A percentile compares a stretch with the other conserved stretches of the same genome.
phyloP scores from a whole-genome alignment of 305 asterid species.

The Salvia sclarea region DNA sequence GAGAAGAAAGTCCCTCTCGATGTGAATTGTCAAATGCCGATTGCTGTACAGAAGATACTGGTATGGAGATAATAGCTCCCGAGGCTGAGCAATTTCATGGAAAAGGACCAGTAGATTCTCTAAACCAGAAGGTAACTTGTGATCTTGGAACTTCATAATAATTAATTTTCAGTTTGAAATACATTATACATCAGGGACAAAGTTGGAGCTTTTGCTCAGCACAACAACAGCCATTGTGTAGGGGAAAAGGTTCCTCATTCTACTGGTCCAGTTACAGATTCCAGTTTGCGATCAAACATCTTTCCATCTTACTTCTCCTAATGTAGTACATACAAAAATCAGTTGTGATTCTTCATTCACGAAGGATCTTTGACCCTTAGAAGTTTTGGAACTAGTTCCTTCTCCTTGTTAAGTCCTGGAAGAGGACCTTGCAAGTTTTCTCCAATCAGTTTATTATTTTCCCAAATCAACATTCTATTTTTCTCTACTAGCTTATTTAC shows the following conservation, averaged over 20 bases:
- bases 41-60: constrained; percentile 33
- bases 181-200: constrained; percentile 37
- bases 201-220: constrained; percentile 41
- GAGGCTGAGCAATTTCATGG: constrained; percentile 36
- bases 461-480: constrained; percentile 22
- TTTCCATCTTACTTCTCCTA: neutral
- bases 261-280: constrained; percentile 21
- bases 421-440: constrained; percentile 30
- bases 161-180: constrained; percentile 25
- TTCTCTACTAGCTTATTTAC: constrained; percentile 27
- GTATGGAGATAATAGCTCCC: constrained; percentile 38
- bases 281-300: neutral
- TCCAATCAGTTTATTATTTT: constrained; percentile 22
- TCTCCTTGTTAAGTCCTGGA: constrained; percentile 21
- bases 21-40: constrained; percentile 30
- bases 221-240: constrained; percentile 59
- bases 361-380: constrained; percentile 12
- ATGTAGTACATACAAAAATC: neutral
- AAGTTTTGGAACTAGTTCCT: constrained; percentile 18
- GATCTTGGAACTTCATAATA: constrained; percentile 18
- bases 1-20: constrained; percentile 26
- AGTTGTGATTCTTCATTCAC: constrained; percentile 15
- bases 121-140: constrained; percentile 42
- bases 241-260: constrained; percentile 46
- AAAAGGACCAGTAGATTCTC: constrained; percentile 29